Base-by-base conservation (phyloP, 192 early-diverging fungal species). In the Podila minutissima region DNA sequence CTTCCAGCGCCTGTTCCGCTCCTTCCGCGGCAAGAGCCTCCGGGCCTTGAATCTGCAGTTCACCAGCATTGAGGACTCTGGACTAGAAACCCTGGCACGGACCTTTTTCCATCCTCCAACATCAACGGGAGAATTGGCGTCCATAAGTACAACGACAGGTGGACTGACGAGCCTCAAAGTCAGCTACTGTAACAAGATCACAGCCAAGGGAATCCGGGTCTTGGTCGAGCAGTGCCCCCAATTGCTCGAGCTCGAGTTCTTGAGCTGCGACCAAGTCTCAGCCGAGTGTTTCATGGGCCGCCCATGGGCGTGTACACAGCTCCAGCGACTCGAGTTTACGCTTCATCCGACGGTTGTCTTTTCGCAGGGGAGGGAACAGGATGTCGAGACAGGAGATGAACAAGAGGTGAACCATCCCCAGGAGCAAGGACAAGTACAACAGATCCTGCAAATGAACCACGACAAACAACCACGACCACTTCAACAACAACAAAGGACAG, bases 51-150 rank as follows among this genome's bases (percentile, higher is more conserved):
- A 79, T 35, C 76, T 79, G 9, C 76, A 79, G 26, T 79, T 72
- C 66, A 79, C 76, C 31, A 79, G 69, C 62, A 72, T 79, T 19
- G 70, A 79, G 70, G 76, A 79, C 37, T 72, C 76, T 15, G 76
- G 60, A 22, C 58, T 79, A 0, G 76, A 79, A 28, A 38, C 70
- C 8, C 24, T 79, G 1, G 76, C 70, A 6, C 28, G 13, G 2
- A 24, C 63, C 17, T 53, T 76, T 15, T 31, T 24, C 12, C 60
- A 11, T 31, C 0, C 24, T 15, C 11, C 70, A 20, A 19, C 10
- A 15, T 15, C 57, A 28, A 22, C 3, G 12, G 37, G 8, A 13
- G 31, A 22, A 26, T 61, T 33, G 33, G 33, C 33, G 33, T 33
- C 33, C 5, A 33, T 7, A 3, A 33, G 33, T 33, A 33, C 33